Base-by-base conservation (phyloP, 1,284 basidiomycete genomes). In the Irpex lacteus region DNA sequence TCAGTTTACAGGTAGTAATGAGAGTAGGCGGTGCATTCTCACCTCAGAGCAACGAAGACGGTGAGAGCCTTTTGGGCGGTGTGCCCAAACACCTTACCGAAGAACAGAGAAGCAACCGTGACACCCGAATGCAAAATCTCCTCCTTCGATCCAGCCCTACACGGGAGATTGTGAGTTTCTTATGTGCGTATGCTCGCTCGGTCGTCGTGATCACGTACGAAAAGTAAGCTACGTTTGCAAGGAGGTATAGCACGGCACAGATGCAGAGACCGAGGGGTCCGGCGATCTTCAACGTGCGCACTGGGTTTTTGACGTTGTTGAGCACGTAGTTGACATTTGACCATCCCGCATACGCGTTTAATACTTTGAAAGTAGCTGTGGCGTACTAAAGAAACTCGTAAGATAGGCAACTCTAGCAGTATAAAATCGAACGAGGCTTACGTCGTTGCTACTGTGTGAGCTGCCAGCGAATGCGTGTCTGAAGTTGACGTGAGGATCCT, bases 101-200 rank as follows among this genome's bases (percentile, higher is more conserved):
- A 91, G 75, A 89, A 90, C 49, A 90, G 70, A 0, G 88, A 86
- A 5, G 88, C 89, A 40, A 89, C 82, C 32, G 88, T 86, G 47
- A 82, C 79, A 3, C 84, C 81, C 34, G 84, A 84, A 13, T 76
- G 76, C 13, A 85, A 68, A 55, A 91, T 89, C 68, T 91, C 88
- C 3, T 78, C 75, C 71, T 89, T 90, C 4, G 86, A 84, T 3
- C 90, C 85, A 3, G 84, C 89, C 0, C 72, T 71, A 40, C 8
- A 38, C 26, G 8, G 60, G 21, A 47, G 19, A 19, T 58, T 13
- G 49, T 47, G 19, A 54, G 9, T 47, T 13, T 38, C 40, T 47
- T 3, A 36, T 18, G 40, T 52, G 44, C 11, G 40, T 36, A 56
- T 0, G 18, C 34, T 15, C 44, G 13, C 82, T 76, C 44, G 44